A percentile compares a stretch with the other conserved stretches of the same genome.
Evolutionary conservation across 1,139 yeast species (phyloP).

Genomic region (Yamadazyma dendronema): DNA sequence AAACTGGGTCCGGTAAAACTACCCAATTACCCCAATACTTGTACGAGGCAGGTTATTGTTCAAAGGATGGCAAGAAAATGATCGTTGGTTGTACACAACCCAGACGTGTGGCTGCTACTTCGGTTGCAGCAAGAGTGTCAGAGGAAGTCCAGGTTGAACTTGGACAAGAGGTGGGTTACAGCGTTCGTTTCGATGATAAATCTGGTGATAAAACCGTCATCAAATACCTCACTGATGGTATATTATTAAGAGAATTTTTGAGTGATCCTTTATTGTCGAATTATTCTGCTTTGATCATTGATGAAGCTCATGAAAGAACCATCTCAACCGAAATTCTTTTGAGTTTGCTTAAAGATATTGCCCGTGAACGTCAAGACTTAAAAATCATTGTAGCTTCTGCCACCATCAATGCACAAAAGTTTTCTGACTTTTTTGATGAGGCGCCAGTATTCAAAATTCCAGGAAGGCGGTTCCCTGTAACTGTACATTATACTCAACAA

Average conservation of each 20-base stretch:
- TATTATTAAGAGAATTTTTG: slow-evolving; percentile 80
- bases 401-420: slow-evolving; percentile 86
- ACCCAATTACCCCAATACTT: slow-evolving; percentile 92
- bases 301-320: slow-evolving; percentile 96
- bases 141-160: slow-evolving; percentile 72
- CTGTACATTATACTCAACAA: slow-evolving; percentile 76
- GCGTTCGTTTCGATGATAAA: slow-evolving; percentile 81
- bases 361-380: slow-evolving; percentile 62
- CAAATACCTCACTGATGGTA: slow-evolving; percentile 94
- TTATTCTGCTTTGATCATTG: slow-evolving; percentile 86
- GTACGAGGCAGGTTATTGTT: slow-evolving; percentile 75
- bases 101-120: slow-evolving; percentile 90
- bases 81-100: slow-evolving; percentile 94
- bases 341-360: slow-evolving; percentile 75
- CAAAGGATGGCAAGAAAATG: slow-evolving; percentile 18
- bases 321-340: slow-evolving; percentile 87
- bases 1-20: slow-evolving; percentile 97
- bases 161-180: slow-evolving; percentile 85
- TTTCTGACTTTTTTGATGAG: slow-evolving; percentile 70
- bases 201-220: slow-evolving; percentile 62
- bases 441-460: slow-evolving; percentile 90
- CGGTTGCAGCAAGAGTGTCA: slow-evolving; percentile 90
- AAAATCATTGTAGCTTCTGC: slow-evolving; percentile 86
- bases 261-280: slow-evolving; percentile 66
- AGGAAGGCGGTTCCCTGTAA: slow-evolving; percentile 88